A percentile compares a stretch with the other conserved stretches of the same genome.
Conservation (phyloP, 805 yeast genomes). For the Saturnispora diversa region DNA sequence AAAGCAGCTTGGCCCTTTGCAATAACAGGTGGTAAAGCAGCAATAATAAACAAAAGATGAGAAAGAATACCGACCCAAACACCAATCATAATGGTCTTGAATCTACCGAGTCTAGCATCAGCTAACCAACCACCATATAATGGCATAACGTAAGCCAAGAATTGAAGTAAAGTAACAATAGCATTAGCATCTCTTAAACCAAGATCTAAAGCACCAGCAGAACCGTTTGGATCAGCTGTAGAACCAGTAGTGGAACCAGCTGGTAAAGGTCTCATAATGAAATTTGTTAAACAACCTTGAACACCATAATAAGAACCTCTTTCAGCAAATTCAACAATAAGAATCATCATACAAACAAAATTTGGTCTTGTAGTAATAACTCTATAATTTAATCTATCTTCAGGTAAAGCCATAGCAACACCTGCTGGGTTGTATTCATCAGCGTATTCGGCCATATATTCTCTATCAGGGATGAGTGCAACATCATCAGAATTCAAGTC, state of each 20-base stretch:
- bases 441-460: conserved; percentile 20
- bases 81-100: conserved; percentile 43
- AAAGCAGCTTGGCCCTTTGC: conserved; percentile 32
- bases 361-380: conserved; percentile 38
- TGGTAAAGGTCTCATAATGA: conserved; percentile 45
- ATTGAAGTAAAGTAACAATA: conserved; percentile 38
- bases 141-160: conserved; percentile 43
- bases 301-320: conserved; percentile 48
- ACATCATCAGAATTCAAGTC: conserved; percentile 1
- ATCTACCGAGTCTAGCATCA: conserved; percentile 41
- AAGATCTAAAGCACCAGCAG: conserved; percentile 44
- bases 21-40: conserved; percentile 40
- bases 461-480: conserved; percentile 10
- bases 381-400: conserved; percentile 29
- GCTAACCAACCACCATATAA: conserved; percentile 46
- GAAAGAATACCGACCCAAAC: conserved; percentile 39
- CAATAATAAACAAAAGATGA: conserved; percentile 41
- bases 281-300: conserved; percentile 39
- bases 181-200: conserved; percentile 42
- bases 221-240: conserved; percentile 21
- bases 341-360: conserved; percentile 43
- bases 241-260: conserved; percentile 41
- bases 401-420: conserved; percentile 20
- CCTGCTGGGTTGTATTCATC: conserved; percentile 29
- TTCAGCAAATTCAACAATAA: conserved; percentile 44